A percentile compares a stretch with the other conserved stretches of the same genome.
phyloP scores from a whole-genome alignment of 306 rosid genomes.

The Cicer cuneatum region DNA sequence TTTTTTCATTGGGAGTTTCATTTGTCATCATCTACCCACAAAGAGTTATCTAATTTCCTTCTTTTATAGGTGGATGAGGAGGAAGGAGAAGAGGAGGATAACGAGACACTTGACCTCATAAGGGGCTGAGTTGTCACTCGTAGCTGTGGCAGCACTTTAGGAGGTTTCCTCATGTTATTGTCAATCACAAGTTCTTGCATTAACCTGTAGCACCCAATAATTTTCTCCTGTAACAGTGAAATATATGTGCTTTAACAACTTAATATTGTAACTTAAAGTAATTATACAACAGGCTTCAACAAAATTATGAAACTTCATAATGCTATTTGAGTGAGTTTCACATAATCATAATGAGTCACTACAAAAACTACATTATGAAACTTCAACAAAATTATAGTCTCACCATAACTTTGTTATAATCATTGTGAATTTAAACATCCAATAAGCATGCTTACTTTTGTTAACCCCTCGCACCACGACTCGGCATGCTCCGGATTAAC shows the following conservation, averaged over 20 bases:
- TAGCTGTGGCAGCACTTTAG: slow-evolving; percentile 69
- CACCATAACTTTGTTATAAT: background rate
- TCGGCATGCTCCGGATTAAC: slow-evolving; percentile 82
- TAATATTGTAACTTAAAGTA: background rate
- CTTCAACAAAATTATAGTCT: background rate
- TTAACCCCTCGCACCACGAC: slow-evolving; percentile 92
- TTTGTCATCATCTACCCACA: slow-evolving; percentile 82
- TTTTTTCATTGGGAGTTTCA: slow-evolving; percentile 61
- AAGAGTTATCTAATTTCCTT: slow-evolving; percentile 73
- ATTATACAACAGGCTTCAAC: background rate
- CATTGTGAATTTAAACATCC: background rate
- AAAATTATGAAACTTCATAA: background rate
- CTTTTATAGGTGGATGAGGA: slow-evolving; percentile 65
- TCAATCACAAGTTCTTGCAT: slow-evolving; percentile 74
- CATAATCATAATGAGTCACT: no score
- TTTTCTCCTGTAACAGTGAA: slow-evolving; percentile 72
- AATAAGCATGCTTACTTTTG: slow-evolving; percentile 69
- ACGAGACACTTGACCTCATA: slow-evolving; percentile 62
- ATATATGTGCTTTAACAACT: slow-evolving; percentile 30
- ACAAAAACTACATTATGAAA: background rate
- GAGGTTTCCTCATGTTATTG: slow-evolving; percentile 51
- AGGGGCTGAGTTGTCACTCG: slow-evolving; percentile 62
- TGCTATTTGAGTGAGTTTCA: no score
- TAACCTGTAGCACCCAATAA: slow-evolving; percentile 74
- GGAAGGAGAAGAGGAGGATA: slow-evolving; percentile 62